Percentiles rank a stretch among this genome's conserved stretches.
These are phyloP conservation scores for Acanthamoeba culbertsoni DNA, from an alignment of 208 protist species.

Conservation along the genomic window DNA sequence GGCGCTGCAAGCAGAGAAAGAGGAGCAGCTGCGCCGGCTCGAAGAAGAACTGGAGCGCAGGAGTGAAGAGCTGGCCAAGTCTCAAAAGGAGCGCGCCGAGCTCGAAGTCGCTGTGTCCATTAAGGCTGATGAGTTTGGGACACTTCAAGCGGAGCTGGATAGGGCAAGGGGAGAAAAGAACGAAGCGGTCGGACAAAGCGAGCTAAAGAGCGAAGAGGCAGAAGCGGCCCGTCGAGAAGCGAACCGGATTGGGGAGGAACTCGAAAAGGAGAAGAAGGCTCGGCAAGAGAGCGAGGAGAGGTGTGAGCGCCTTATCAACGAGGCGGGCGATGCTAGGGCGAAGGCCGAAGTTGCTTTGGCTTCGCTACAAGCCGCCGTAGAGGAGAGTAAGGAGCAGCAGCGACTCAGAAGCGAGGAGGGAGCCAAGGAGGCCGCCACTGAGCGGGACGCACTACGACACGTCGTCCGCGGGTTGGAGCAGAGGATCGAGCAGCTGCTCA, in stretches of 20 bases:
- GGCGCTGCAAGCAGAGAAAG: neutral
- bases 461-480: neutral
- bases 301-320: neutral
- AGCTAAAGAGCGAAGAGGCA: neutral
- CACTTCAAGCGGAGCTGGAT: neutral
- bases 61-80: too few species aligned
- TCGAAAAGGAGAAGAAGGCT: neutral
- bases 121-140: too few species aligned
- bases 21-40: neutral
- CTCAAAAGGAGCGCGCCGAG: too few species aligned
- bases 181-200: neutral
- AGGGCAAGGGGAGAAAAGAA: too few species aligned
- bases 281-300: neutral
- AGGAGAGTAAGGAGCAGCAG: neutral
- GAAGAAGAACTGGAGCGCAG: too few species aligned
- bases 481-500: neutral
- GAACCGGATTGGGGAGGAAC: neutral
- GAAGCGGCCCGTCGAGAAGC: neutral
- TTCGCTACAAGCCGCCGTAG: neutral
- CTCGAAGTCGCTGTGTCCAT: too few species aligned
- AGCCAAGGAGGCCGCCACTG: neutral
- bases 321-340: neutral
- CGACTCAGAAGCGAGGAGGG: neutral
- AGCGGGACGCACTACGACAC: neutral
- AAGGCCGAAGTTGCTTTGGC: neutral